Percentiles rank a stretch among this genome's conserved stretches.
phyloP scores from a whole-genome alignment of 352 stramenopile genomes.

The Plasmopara halstedii region DNA sequence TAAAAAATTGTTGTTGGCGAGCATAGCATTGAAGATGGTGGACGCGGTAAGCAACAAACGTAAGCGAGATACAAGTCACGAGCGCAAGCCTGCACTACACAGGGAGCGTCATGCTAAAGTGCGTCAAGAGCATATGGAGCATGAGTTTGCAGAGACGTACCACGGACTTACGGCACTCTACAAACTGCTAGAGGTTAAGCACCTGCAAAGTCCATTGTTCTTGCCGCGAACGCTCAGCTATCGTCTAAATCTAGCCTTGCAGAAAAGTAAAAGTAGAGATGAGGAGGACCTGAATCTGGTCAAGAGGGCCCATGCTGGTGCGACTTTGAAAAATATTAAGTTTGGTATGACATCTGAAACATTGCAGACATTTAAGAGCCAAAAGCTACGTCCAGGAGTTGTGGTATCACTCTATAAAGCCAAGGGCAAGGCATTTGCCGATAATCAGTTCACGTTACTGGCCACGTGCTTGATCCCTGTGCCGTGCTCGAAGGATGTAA shows the following conservation, averaged over 20 bases:
- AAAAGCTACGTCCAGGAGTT: constrained; percentile 46
- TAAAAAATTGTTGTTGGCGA: too few species aligned
- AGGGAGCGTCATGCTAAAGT: constrained; percentile 37
- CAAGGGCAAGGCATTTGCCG: constrained; percentile 30
- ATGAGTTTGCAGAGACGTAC: constrained; percentile 77
- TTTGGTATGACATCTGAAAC: constrained; percentile 61
- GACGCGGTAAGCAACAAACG: constrained; percentile 42
- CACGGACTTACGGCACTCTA: constrained; percentile 71
- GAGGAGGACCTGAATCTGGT: neutral
- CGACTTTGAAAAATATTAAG: constrained; percentile 47
- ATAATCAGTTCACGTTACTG: constrained; percentile 53
- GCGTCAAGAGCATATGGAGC: constrained; percentile 68
- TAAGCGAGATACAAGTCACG: constrained; percentile 50
- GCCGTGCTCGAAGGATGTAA: constrained; percentile 50
- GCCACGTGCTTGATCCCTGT: constrained; percentile 59
- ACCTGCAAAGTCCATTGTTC: constrained; percentile 65
- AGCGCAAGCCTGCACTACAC: constrained; percentile 23
- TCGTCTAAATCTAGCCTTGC: constrained; percentile 33
- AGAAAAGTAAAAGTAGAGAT: constrained; percentile 16
- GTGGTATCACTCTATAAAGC: constrained; percentile 49
- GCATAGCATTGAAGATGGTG: constrained; percentile 6
- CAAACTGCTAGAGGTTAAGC: constrained; percentile 72
- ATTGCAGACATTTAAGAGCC: constrained; percentile 49
- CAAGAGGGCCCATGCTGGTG: constrained; percentile 14
- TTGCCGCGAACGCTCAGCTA: constrained; percentile 75